Evolutionary conservation across 2,329 filamentous ascomycete genomes (phyloP).

Genomic region (Penicillium sp.): DNA sequence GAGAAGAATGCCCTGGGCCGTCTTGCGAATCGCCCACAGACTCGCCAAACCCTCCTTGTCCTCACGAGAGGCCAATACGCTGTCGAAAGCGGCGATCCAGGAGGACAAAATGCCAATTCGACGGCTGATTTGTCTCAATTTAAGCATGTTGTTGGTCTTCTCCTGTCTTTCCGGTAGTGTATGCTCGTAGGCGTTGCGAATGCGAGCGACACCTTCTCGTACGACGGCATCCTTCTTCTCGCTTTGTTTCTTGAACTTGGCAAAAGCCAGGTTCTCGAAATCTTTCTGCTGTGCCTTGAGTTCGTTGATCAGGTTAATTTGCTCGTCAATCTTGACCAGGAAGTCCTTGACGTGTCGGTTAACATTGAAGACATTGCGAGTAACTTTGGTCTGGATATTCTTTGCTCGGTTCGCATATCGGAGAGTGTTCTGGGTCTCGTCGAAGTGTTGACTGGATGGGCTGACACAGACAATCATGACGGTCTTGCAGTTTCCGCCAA

Average conservation of each 20-base stretch:
- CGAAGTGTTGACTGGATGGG: conserved; percentile 91
- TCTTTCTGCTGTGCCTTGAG: conserved; percentile 90
- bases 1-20: conserved; percentile 78
- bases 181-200: conserved; percentile 80
- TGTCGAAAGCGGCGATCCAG: conserved; percentile 90
- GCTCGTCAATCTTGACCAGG: conserved; percentile 97
- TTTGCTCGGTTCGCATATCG: conserved; percentile 97
- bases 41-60: conserved; percentile 63
- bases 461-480: conserved; percentile 99
- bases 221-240: conserved; percentile 75
- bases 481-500: conserved; percentile 96
- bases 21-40: conserved; percentile 73
- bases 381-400: conserved; percentile 99
- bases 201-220: conserved; percentile 72
- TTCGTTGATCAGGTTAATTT: conserved; percentile 94
- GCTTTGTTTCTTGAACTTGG: conserved; percentile 84
- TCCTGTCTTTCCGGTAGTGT: conserved; percentile 72
- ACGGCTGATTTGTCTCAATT: conserved; percentile 74
- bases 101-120: conserved; percentile 80
- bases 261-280: conserved; percentile 72
- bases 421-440: conserved; percentile 96
- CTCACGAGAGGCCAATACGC: conserved; percentile 67
- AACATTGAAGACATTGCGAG: conserved; percentile 98
- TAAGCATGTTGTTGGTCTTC: conserved; percentile 73
- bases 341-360: conserved; percentile 99